Percentiles rank a stretch among this genome's conserved stretches.
Evolutionary conservation across 306 rosid species (phyloP).

Genomic region (Macrotyloma uniflorum): DNA sequence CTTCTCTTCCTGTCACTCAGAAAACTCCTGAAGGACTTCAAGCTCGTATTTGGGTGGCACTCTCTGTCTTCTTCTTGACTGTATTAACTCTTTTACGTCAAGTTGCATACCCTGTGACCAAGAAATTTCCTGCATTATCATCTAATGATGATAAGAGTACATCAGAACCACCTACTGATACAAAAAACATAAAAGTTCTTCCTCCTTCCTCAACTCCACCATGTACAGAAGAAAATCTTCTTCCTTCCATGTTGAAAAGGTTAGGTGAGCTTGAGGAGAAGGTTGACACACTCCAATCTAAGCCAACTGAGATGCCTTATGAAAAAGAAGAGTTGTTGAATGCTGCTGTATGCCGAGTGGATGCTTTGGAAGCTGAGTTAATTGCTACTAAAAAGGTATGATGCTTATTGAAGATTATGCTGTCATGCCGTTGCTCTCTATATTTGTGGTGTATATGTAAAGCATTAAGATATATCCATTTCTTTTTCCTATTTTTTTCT

Average conservation of each 20-base stretch:
- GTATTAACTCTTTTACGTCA: conserved; percentile 55
- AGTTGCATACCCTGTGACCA: conserved; percentile 50
- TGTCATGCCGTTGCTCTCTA: conserved; percentile 15
- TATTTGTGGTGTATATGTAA: conserved; percentile 5
- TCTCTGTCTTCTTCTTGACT: conserved; percentile 74
- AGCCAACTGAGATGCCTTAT: conserved; percentile 91
- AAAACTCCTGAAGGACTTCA: conserved; percentile 59
- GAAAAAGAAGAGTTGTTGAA: conserved; percentile 93
- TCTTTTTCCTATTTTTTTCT: not conserved
- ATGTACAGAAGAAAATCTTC: conserved; percentile 57
- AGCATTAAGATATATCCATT: conserved; percentile 24
- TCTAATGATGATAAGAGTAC: conserved; percentile 46
- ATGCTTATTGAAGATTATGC: not conserved
- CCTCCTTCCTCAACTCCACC: conserved; percentile 55
- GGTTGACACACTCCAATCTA: conserved; percentile 82
- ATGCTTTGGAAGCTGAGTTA: conserved; percentile 97
- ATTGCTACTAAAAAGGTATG: conserved; percentile 94
- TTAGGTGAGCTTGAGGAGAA: conserved; percentile 89
- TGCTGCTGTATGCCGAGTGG: conserved; percentile 98
- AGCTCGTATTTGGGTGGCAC: conserved; percentile 60
- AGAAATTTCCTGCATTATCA: conserved; percentile 55
- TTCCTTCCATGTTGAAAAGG: conserved; percentile 69
- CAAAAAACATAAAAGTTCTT: conserved; percentile 44
- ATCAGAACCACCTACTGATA: conserved; percentile 42
- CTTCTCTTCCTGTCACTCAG: conserved; percentile 42